These are phyloP conservation scores for Ganoderma resinaceum DNA, from an alignment of 1,284 basidiomycete species.

Conservation along the genomic window DNA sequence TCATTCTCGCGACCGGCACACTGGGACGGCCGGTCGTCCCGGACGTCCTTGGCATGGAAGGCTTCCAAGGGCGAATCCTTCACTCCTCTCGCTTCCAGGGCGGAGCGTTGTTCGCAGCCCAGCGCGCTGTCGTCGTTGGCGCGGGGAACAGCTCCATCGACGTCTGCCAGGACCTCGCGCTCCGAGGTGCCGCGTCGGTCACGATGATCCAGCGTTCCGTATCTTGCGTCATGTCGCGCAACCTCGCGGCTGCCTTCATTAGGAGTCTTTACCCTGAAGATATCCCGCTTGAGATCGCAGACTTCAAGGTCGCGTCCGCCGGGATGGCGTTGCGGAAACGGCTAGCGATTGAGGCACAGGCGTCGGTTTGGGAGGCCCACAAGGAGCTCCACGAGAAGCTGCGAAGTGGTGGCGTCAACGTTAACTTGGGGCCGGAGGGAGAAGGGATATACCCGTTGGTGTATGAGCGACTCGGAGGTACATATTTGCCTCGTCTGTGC, in stretches of 20 bases:
- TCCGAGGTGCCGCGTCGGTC: conserved; percentile 43
- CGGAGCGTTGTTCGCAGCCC: conserved; percentile 48
- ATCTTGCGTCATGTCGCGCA: conserved; percentile 37
- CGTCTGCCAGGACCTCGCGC: conserved; percentile 52
- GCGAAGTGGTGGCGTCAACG: conserved; percentile 61
- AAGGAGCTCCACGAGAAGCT: conserved; percentile 62
- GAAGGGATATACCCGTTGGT: conserved; percentile 54
- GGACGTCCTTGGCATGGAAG: conserved; percentile 45
- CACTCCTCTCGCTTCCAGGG: conserved; percentile 52
- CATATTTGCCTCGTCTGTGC: conserved; percentile 22
- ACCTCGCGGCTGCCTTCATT: conserved; percentile 36
- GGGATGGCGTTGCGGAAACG: conserved; percentile 48
- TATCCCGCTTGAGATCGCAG: conserved; percentile 50
- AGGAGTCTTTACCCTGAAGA: conserved; percentile 46
- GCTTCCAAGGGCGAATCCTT: conserved; percentile 52
- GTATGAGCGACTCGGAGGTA: conserved; percentile 45
- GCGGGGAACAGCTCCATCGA: conserved; percentile 55
- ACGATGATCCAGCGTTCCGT: conserved; percentile 43
- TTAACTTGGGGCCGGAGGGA: conserved; percentile 62
- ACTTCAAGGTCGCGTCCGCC: conserved; percentile 50
- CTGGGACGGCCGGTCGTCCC: conserved; percentile 55
- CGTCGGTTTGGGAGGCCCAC: conserved; percentile 38
- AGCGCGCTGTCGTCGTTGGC: conserved; percentile 59
- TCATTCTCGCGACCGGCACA: conserved; percentile 65
- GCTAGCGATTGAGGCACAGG: conserved; percentile 33